Evolutionary conservation across 1,139 yeast genomes (phyloP).

Genomic region (Magnusiomyces suaveolens): DNA sequence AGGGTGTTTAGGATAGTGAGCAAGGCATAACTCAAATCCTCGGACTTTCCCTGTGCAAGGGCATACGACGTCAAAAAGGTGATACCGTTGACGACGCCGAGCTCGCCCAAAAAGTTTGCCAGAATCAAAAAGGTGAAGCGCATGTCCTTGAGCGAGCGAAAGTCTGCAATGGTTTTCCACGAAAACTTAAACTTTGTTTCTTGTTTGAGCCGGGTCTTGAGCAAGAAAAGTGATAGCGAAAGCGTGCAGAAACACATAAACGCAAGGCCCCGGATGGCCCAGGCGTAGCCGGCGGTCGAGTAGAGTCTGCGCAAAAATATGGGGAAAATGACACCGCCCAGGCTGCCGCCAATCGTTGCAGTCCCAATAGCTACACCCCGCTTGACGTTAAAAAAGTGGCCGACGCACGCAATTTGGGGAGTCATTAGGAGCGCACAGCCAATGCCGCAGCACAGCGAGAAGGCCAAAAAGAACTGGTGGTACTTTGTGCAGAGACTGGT

Average conservation of each 20-base stretch:
- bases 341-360: slow-evolving; percentile 53
- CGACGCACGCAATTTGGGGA: slow-evolving; percentile 49
- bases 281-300: slow-evolving; percentile 43
- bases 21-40: slow-evolving; percentile 42
- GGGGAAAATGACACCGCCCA: slow-evolving; percentile 55
- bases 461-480: slow-evolving; percentile 52
- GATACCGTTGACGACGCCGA: slow-evolving; percentile 43
- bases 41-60: slow-evolving; percentile 44
- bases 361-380: slow-evolving; percentile 50
- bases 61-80: slow-evolving; percentile 53
- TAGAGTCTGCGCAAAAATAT: slow-evolving; percentile 43
- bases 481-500: slow-evolving; percentile 45
- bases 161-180: slow-evolving; percentile 17
- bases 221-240: background rate
- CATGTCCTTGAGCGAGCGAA: slow-evolving; percentile 34
- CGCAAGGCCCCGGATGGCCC: slow-evolving; percentile 51
- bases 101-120: slow-evolving; percentile 46
- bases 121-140: slow-evolving; percentile 36
- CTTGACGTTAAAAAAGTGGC: slow-evolving; percentile 51
- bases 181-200: background rate
- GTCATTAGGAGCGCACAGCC: slow-evolving; percentile 51
- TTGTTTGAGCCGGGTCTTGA: background rate
- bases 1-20: slow-evolving; percentile 29
- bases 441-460: slow-evolving; percentile 47
- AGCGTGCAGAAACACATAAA: background rate